Evolutionary conservation across 2,329 filamentous ascomycete genomes (phyloP).

Genomic region (Trichoderma breve): DNA sequence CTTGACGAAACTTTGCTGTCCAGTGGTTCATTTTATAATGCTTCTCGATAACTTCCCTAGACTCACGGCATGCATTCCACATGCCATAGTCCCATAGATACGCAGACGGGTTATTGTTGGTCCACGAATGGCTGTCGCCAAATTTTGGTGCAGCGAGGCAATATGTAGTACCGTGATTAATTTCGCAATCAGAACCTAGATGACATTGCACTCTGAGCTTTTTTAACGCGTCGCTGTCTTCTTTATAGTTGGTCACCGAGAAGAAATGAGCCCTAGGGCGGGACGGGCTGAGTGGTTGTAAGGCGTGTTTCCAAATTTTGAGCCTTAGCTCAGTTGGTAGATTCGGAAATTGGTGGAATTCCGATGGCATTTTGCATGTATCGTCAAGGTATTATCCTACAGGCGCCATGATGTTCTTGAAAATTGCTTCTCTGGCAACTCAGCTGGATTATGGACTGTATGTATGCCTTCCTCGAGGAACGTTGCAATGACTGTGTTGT

Average conservation of each 20-base stretch:
- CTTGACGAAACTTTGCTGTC: neutral
- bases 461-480: neutral
- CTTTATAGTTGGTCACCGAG: neutral
- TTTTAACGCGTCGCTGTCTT: neutral
- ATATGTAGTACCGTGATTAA: neutral
- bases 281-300: neutral
- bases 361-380: neutral
- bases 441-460: neutral
- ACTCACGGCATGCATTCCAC: constrained; percentile 8
- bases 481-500: neutral
- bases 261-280: constrained; percentile 3
- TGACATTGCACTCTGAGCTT: constrained; percentile 8
- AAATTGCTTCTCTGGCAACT: neutral
- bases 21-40: neutral
- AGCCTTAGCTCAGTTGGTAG: neutral
- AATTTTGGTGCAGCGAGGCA: constrained; percentile 2
- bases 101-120: constrained; percentile 1
- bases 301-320: constrained; percentile 19
- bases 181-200: neutral
- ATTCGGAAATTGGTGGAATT: constrained; percentile 1
- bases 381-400: neutral
- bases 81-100: constrained; percentile 16
- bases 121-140: neutral
- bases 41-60: neutral
- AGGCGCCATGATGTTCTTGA: neutral